Conservation (phyloP, 495 filamentous ascomycete species). For the Penicillium malachiteum region DNA sequence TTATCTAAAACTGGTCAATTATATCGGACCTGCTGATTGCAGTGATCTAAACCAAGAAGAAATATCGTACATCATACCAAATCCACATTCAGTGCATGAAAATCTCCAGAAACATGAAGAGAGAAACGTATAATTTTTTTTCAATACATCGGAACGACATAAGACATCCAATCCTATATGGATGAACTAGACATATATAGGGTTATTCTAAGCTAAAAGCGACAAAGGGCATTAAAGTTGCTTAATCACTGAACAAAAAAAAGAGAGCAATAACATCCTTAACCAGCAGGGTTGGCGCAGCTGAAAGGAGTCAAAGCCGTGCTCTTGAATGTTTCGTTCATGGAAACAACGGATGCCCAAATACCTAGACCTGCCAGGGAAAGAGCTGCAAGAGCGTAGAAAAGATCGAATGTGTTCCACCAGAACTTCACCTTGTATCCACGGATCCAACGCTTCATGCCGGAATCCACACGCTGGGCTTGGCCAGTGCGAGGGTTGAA, state of each 20-base stretch:
- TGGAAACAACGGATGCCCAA: constrained; percentile 29
- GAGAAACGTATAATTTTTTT: too few relatives aligned
- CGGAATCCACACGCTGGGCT: constrained; percentile 32
- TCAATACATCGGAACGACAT: too few relatives aligned
- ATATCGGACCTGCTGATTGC: too few relatives aligned
- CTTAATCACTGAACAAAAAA: neutral
- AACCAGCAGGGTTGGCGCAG: constrained; percentile 19
- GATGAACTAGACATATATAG: too few relatives aligned
- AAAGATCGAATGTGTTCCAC: constrained; percentile 35
- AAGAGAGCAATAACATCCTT: neutral
- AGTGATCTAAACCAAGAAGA: too few relatives aligned
- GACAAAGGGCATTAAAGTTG: neutral
- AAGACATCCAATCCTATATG: too few relatives aligned
- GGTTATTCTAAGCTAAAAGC: neutral
- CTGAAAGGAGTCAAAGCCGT: constrained; percentile 16
- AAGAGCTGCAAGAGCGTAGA: constrained; percentile 31
- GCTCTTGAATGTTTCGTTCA: constrained; percentile 22
- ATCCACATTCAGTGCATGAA: neutral
- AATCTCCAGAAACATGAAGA: too few relatives aligned
- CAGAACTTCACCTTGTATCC: constrained; percentile 35
- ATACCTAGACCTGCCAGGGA: constrained; percentile 27
- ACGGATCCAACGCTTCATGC: constrained; percentile 40
- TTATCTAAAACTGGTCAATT: neutral
- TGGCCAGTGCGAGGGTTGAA: constrained; percentile 46
- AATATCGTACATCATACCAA: neutral